A percentile compares a stretch with the other conserved stretches of the same genome.
These are phyloP conservation scores for Leccinum obscurum DNA, from an alignment of 768 basidiomycete species.

Conservation along the genomic window DNA sequence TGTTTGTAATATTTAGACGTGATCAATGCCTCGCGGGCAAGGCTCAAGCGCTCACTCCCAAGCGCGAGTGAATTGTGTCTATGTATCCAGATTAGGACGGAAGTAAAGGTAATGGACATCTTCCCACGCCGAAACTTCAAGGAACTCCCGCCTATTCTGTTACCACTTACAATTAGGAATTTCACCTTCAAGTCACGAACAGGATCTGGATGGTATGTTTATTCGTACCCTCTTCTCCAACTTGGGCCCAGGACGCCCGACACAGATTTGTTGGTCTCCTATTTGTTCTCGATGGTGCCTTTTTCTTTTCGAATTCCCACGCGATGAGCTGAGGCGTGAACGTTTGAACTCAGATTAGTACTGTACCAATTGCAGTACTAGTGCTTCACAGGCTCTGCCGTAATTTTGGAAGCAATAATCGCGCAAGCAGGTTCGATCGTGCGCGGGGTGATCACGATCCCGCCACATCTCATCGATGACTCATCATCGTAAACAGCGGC, in stretches of 20 bases:
- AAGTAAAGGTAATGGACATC: no score
- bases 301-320: no score
- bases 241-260: not conserved
- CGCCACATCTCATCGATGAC: constrained; percentile 20
- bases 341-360: no score
- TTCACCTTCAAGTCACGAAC: constrained; percentile 63
- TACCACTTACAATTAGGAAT: constrained; percentile 62
- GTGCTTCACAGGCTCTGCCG: no score
- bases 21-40: no score
- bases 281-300: constrained; percentile 51
- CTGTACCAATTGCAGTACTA: no score
- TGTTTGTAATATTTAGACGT: no score
- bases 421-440: constrained; percentile 3
- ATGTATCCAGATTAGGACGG: no score
- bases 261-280: constrained; percentile 46
- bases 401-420: no score
- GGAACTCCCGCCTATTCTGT: constrained; percentile 51
- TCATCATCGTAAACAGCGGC: constrained; percentile 15
- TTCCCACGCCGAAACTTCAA: constrained; percentile 9
- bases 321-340: no score
- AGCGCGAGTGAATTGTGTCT: no score
- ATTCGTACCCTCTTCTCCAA: not conserved
- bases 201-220: constrained; percentile 59
- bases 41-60: no score
- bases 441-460: not conserved